These are phyloP conservation scores for Phytophthora uliginosa DNA, from an alignment of 352 stramenopile species.

Conservation along the genomic window DNA sequence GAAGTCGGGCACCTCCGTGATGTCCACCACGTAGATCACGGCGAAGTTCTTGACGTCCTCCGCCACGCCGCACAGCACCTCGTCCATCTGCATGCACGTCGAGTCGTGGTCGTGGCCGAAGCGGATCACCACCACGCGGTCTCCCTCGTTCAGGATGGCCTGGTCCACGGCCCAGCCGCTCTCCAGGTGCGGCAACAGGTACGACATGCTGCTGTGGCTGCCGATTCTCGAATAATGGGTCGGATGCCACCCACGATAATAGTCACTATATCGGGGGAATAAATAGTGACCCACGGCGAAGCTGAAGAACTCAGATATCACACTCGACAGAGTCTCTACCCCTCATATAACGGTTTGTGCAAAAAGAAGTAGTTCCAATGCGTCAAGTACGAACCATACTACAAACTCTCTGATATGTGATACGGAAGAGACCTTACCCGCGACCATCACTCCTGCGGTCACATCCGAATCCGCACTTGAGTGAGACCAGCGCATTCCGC, in stretches of 20 bases:
- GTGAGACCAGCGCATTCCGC: not conserved
- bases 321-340: not conserved
- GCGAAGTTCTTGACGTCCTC: conserved; percentile 99
- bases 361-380: not conserved
- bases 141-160: conserved; percentile 98
- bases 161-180: conserved; percentile 99
- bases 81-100: conserved; percentile 99
- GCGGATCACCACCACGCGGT: conserved; percentile 99
- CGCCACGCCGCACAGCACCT: conserved; percentile 95
- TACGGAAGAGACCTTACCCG: conserved; percentile 14
- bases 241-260: not conserved
- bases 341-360: not conserved
- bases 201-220: conserved; percentile 87
- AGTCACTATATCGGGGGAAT: conserved; percentile 20
- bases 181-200: conserved; percentile 98
- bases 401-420: conserved; percentile 3
- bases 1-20: conserved; percentile 98
- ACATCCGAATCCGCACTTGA: conserved; percentile 5
- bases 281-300: not conserved
- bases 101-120: conserved; percentile 99
- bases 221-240: not conserved
- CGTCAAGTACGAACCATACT: not conserved
- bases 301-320: not conserved
- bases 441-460: conserved; percentile 35
- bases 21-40: conserved; percentile 97